Percentiles rank a stretch among this genome's conserved stretches.
Evolutionary conservation across 495 filamentous ascomycete genomes (phyloP).

Genomic region (Trichoderma gamsii): DNA sequence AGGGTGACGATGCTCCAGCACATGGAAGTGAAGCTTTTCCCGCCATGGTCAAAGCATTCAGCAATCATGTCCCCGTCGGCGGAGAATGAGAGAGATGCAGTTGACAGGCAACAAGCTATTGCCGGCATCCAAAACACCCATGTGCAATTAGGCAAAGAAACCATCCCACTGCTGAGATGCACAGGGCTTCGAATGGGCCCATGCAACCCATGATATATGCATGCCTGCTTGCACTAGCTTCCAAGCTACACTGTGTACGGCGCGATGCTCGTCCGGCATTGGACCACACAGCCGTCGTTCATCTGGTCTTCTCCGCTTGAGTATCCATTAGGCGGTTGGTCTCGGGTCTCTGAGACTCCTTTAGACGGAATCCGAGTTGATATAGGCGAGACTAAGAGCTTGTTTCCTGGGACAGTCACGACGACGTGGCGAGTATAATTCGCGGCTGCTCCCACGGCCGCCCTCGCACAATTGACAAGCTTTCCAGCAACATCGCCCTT

Average conservation of each 20-base stretch:
- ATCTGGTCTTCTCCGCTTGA: not conserved
- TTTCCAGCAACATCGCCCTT: not conserved
- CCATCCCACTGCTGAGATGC: not conserved
- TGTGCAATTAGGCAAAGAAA: not conserved
- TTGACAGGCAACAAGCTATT: not conserved
- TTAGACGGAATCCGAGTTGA: not conserved
- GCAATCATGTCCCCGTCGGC: no score
- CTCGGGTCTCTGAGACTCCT: conserved; percentile 1
- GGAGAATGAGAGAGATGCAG: not conserved
- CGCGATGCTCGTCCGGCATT: not conserved
- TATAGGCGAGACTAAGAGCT: conserved; percentile 2
- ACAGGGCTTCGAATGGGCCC: conserved; percentile 6
- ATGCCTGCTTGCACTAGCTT: conserved; percentile 8
- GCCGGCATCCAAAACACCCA: not conserved
- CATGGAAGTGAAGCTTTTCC: not conserved
- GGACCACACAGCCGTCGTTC: conserved; percentile 1
- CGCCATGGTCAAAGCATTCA: no score
- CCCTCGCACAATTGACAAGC: conserved; percentile 5
- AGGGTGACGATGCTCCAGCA: not conserved
- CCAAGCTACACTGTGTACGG: conserved; percentile 9
- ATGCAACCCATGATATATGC: not conserved
- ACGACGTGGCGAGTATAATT: not conserved
- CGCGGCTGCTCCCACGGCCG: not conserved
- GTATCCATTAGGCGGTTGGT: not conserved
- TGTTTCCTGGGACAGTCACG: not conserved